Evolutionary conservation across 805 yeast species (phyloP).

Genomic region (Dipodascus albidus): DNA sequence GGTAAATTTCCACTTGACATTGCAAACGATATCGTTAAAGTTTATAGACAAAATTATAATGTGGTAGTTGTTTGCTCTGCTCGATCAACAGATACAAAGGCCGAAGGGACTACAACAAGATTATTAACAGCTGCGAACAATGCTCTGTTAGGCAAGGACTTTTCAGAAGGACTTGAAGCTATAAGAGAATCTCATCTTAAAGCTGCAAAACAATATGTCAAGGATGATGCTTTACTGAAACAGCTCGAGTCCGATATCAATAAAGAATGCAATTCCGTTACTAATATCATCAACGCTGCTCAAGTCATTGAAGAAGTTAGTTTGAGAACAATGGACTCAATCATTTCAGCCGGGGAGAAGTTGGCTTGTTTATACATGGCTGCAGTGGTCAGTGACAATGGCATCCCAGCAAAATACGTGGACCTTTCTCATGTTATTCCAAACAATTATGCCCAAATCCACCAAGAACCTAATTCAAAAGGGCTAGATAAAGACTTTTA

Average conservation of each 20-base stretch:
- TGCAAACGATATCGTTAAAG: slow-evolving; percentile 66
- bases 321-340: slow-evolving; percentile 74
- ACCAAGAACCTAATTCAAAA: slow-evolving; percentile 23
- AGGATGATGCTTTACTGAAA: slow-evolving; percentile 34
- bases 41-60: slow-evolving; percentile 40
- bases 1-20: slow-evolving; percentile 87
- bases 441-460: slow-evolving; percentile 35
- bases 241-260: slow-evolving; percentile 48
- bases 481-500: slow-evolving; percentile 61
- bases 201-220: slow-evolving; percentile 53
- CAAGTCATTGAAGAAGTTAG: slow-evolving; percentile 86
- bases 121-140: slow-evolving; percentile 67
- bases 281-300: slow-evolving; percentile 71
- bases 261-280: slow-evolving; percentile 54
- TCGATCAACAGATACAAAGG: slow-evolving; percentile 78
- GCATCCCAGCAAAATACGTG: slow-evolving; percentile 65
- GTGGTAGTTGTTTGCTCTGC: slow-evolving; percentile 97
- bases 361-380: slow-evolving; percentile 84
- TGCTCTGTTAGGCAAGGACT: slow-evolving; percentile 28
- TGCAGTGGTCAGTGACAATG: slow-evolving; percentile 70
- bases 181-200: slow-evolving; percentile 68
- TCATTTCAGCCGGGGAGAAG: slow-evolving; percentile 92
- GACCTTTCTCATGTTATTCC: slow-evolving; percentile 71
- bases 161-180: slow-evolving; percentile 42
- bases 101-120: slow-evolving; percentile 92